These are phyloP conservation scores for Zygotorulaspora danielsina DNA, from an alignment of 805 yeast species.

Conservation along the genomic window DNA sequence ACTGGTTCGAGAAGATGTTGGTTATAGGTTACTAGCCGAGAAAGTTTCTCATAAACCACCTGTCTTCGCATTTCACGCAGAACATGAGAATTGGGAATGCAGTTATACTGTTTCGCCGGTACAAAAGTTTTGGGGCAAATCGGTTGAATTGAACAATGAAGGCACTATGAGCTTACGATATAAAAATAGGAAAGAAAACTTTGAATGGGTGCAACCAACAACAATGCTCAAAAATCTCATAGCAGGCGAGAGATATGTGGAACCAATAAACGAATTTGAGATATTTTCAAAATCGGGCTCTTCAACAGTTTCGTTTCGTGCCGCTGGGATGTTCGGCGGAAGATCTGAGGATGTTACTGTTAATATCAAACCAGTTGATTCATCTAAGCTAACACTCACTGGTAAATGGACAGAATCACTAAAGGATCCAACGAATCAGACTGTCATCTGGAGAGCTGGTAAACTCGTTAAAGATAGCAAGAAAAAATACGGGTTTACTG, in stretches of 20 bases:
- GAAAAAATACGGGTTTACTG: conserved; percentile 79
- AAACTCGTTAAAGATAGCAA: conserved; percentile 53
- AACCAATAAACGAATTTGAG: conserved; percentile 69
- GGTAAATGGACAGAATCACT: conserved; percentile 87
- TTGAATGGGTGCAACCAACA: conserved; percentile 78
- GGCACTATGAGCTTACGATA: conserved; percentile 62
- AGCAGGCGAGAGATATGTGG: conserved; percentile 93
- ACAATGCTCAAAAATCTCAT: conserved; percentile 78
- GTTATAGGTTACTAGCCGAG: conserved; percentile 71
- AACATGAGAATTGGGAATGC: conserved; percentile 66
- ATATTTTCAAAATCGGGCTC: conserved; percentile 63
- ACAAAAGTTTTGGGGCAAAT: conserved; percentile 94
- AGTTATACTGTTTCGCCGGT: conserved; percentile 63
- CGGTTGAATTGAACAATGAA: conserved; percentile 72
- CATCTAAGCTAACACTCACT: conserved; percentile 24
- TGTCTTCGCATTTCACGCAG: conserved; percentile 76
- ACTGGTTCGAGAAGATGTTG: conserved; percentile 76
- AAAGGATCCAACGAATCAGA: conserved; percentile 35
- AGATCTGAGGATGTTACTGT: conserved; percentile 62
- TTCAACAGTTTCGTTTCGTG: conserved; percentile 70
- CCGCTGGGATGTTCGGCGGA: conserved; percentile 77
- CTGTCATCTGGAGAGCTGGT: conserved; percentile 67
- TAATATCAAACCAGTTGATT: conserved; percentile 34
- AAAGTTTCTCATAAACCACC: conserved; percentile 83
- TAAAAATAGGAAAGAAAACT: conserved; percentile 58